Evolutionary conservation across 2,329 filamentous ascomycete species (phyloP).

Genomic region (Zasmidium angulare): DNA sequence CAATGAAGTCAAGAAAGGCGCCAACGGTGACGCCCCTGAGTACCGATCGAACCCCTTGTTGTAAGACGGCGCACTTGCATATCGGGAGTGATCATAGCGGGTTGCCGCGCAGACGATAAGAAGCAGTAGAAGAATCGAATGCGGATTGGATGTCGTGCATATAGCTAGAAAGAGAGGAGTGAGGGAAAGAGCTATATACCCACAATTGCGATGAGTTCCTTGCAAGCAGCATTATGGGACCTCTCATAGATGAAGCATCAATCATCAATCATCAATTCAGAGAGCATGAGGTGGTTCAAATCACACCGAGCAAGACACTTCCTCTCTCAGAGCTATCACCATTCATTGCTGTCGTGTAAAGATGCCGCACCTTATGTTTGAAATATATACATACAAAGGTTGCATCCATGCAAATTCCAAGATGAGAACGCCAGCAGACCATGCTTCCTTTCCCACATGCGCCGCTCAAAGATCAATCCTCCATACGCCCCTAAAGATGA

Average conservation of each 20-base stretch:
- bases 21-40: constrained; percentile 58
- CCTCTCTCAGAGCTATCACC: background rate
- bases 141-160: background rate
- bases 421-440: background rate
- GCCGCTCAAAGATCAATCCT: background rate
- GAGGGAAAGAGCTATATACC: background rate
- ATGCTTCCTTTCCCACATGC: background rate
- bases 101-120: too few relatives aligned
- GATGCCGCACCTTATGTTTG: background rate
- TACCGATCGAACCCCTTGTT: constrained; percentile 65
- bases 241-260: background rate
- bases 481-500: constrained; percentile 16
- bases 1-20: constrained; percentile 48
- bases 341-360: background rate
- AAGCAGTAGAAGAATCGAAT: background rate
- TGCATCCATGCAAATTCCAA: background rate
- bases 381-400: background rate
- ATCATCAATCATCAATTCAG: too few relatives aligned
- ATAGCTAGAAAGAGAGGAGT: background rate
- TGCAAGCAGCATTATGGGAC: background rate
- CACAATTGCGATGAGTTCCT: background rate
- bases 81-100: too few relatives aligned
- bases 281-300: too few relatives aligned
- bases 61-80: too few relatives aligned
- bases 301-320: too few relatives aligned